Conservation (phyloP, 495 filamentous ascomycete species). For the Cenococcum geophilum region DNA sequence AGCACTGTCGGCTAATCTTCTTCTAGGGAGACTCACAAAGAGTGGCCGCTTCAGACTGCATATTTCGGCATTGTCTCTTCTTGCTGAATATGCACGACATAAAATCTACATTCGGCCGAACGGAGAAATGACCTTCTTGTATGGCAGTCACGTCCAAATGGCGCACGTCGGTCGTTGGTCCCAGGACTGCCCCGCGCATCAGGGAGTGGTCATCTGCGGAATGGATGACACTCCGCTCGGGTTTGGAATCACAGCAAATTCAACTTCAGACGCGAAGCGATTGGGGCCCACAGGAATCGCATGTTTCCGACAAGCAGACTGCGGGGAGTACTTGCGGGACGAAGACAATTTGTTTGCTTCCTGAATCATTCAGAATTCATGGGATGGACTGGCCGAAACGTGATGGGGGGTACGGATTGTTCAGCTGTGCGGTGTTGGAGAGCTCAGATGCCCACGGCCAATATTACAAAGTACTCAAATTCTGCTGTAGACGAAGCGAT, state of each 20-base stretch:
- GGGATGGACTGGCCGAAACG: no score
- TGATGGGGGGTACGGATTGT: no score
- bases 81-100: constrained; percentile 82
- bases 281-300: constrained; percentile 85
- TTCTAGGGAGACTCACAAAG: constrained; percentile 76
- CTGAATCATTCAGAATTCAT: no score
- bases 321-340: constrained; percentile 88
- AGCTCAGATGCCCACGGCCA: no score
- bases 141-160: constrained; percentile 83
- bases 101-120: constrained; percentile 95
- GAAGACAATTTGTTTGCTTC: constrained; percentile 46
- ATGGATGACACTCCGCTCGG: constrained; percentile 65
- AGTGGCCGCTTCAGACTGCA: constrained; percentile 81
- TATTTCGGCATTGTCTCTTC: constrained; percentile 76
- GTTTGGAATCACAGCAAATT: constrained; percentile 82
- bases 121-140: constrained; percentile 90
- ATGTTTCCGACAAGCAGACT: constrained; percentile 79
- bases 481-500: no score
- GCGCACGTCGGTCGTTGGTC: constrained; percentile 85
- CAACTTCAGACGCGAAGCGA: constrained; percentile 70
- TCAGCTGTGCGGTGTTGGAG: no score
- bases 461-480: no score
- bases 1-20: background rate
- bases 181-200: constrained; percentile 79
- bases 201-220: constrained; percentile 65